Base-by-base conservation (phyloP, 2,329 filamentous ascomycete species). In the Polychaeton citri region DNA sequence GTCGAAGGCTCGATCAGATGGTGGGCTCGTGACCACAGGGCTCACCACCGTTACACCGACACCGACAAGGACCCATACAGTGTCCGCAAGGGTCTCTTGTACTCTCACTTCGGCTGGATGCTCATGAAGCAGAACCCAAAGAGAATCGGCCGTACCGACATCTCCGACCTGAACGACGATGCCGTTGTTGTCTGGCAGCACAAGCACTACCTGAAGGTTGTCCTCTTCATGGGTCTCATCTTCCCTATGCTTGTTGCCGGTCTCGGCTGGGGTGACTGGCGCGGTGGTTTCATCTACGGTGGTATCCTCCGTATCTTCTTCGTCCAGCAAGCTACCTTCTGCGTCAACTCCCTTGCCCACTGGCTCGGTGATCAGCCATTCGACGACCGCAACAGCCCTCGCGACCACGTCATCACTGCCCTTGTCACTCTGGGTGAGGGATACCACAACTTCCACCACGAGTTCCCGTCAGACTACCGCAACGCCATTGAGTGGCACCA, bases 381-480 rank as follows among this genome's bases (percentile, higher is more conserved):
- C 58, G 84, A 92, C 51, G 85, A 92, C 71, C 81, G 83, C 62
- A 88, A 92, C 74, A 86, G 81, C 42, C 85, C 84, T 44, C 79
- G 85, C 58, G 84, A 92, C 53, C 83, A 92, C 62, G 72, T 88
- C 55, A 75, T 92, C 62, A 92, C 84, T 28, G 84, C 84, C 31
- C 65, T 92, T 13, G 78, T 85, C 49, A 92, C 84, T 30, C 78
- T 92, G 16, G 84, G 84, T 33, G 84, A 87, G 64, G 84, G 84
- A 19, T 92, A 92, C 67, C 84, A 92, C 72, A 92, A 92, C 72
- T 92, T 92, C 72, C 84, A 92, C 65, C 84, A 92, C 71, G 84
- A 92, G 61, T 92, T 92, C 65, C 85, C 85, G 37, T 88, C 82
- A 8, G 84, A 92, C 61, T 92, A 90, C 74, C 82, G 84, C 58